Evolutionary conservation across 78 protist species (phyloP).

Genomic region (Dictyostelium intermedium): DNA sequence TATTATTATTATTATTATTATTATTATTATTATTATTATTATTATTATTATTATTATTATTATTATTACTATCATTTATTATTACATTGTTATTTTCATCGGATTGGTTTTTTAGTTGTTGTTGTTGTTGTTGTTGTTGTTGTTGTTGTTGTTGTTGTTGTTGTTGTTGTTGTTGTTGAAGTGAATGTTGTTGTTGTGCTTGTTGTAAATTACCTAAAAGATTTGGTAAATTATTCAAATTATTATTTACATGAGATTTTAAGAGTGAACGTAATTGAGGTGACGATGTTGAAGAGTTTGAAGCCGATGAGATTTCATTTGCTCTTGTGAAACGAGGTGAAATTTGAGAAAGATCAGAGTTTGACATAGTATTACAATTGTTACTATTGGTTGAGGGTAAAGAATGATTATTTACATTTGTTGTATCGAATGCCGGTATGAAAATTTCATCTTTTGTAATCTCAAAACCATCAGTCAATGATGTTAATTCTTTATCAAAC

Average conservation of each 20-base stretch:
- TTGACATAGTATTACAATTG: not conserved
- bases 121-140: not conserved
- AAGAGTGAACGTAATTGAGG: slow-evolving; percentile 34
- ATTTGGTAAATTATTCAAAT: not conserved
- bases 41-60: not conserved
- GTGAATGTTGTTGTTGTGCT: not conserved
- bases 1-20: not conserved
- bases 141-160: not conserved
- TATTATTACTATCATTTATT: not conserved
- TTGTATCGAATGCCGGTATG: slow-evolving; percentile 8
- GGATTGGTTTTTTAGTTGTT: not conserved
- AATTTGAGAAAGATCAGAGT: not conserved
- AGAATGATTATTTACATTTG: not conserved
- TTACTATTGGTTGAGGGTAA: not conserved
- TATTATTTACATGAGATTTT: slow-evolving; percentile 25
- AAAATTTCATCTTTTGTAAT: slow-evolving; percentile 26
- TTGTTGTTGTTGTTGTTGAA: not conserved
- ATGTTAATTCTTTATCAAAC: slow-evolving; percentile 47
- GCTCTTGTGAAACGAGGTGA: slow-evolving; percentile 26
- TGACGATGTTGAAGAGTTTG: not conserved
- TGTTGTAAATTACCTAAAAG: not conserved
- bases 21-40: not conserved
- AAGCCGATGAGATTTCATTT: not conserved
- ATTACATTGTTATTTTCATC: not conserved
- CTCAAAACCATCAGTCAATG: slow-evolving; percentile 10